These are phyloP conservation scores for Tetrahymena elliotti DNA, from an alignment of 73 alveolate species.

Conservation along the genomic window DNA sequence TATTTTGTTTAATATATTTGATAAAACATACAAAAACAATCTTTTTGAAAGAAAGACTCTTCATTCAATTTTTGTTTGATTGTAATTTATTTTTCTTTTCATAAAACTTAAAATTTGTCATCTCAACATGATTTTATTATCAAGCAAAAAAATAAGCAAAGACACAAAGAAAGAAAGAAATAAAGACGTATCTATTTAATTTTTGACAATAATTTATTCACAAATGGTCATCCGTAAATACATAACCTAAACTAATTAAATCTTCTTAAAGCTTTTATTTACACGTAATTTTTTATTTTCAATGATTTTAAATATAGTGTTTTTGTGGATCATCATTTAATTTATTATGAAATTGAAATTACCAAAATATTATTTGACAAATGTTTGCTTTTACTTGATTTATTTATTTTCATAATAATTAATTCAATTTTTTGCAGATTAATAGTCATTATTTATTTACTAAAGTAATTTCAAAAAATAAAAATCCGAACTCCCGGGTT, in stretches of 20 bases:
- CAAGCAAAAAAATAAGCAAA: neutral
- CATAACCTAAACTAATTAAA: neutral
- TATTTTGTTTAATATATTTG: neutral
- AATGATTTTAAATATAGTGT: too few species aligned
- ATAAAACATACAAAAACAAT: neutral
- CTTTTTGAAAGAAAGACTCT: neutral
- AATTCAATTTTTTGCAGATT: too few species aligned
- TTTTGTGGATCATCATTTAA: too few species aligned
- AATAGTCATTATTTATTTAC: too few species aligned
- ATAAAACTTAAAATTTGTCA: neutral
- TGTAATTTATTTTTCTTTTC: neutral
- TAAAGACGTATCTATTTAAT: neutral
- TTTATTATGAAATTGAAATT: too few species aligned
- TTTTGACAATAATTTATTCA: neutral
- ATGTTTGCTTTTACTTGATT: too few species aligned
- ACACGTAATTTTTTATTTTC: neutral
- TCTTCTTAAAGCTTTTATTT: neutral
- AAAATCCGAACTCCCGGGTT: conserved; percentile 3
- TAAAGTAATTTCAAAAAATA: neutral
- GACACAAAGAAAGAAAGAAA: neutral
- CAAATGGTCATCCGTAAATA: neutral
- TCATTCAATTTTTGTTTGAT: neutral
- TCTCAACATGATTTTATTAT: neutral
- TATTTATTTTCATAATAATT: too few species aligned
- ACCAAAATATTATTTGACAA: too few species aligned